phyloP scores from a whole-genome alignment of 257 asterid species.

The Solanum sejunctum region DNA sequence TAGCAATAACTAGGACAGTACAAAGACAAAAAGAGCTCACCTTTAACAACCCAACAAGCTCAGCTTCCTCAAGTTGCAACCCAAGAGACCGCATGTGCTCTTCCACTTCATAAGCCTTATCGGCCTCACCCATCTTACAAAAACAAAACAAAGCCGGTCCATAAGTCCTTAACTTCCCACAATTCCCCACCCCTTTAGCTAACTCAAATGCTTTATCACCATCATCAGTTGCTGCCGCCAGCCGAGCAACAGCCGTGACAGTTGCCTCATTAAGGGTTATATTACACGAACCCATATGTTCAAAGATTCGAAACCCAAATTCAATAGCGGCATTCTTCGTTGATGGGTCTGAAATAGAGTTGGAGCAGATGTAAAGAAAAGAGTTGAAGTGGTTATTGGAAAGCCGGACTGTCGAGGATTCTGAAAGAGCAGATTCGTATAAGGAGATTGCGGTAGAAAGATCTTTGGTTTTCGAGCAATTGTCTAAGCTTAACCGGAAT shows the following conservation, averaged over 20 bases:
- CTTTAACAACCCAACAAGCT: conserved; percentile 69
- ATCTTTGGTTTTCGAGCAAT: conserved; percentile 54
- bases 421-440: conserved; percentile 44
- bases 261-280: conserved; percentile 75
- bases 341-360: conserved; percentile 28
- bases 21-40: conserved; percentile 15
- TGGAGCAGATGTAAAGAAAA: conserved; percentile 74
- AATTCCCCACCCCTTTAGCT: conserved; percentile 47
- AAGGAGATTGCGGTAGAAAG: conserved; percentile 60
- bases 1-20: not conserved
- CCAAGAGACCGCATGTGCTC: conserved; percentile 43
- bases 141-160: conserved; percentile 67
- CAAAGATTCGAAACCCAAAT: conserved; percentile 60
- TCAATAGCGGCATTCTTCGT: conserved; percentile 43
- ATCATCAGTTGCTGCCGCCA: conserved; percentile 73
- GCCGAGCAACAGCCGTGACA: conserved; percentile 61
- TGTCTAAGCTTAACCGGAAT: conserved; percentile 60
- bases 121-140: conserved; percentile 47
- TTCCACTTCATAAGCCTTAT: conserved; percentile 72
- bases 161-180: conserved; percentile 70
- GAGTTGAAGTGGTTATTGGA: conserved; percentile 60
- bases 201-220: conserved; percentile 75
- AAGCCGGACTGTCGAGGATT: conserved; percentile 17
- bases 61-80: conserved; percentile 67
- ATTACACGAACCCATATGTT: conserved; percentile 15